A percentile compares a stretch with the other conserved stretches of the same genome.
phyloP scores from a whole-genome alignment of 208 protist genomes.

The Trypanosoma avium region DNA sequence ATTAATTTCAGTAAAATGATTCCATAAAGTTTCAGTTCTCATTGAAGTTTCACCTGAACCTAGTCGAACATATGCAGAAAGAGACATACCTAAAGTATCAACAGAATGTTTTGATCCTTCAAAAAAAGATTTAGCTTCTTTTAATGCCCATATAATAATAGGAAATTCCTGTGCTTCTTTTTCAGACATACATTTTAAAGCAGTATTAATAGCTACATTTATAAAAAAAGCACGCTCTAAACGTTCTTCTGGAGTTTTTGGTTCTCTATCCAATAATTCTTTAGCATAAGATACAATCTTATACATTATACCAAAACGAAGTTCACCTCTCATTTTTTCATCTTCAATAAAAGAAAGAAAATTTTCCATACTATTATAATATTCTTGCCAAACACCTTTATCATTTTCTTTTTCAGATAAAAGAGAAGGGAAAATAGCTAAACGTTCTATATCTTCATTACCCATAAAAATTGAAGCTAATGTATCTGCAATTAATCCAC shows the following conservation, averaged over 20 bases:
- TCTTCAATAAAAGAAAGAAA: constrained; percentile 52
- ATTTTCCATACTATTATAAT: constrained; percentile 30
- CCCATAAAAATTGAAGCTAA: constrained; percentile 72
- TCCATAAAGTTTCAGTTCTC: constrained; percentile 37
- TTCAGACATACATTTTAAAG: constrained; percentile 5
- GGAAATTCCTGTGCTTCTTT: constrained; percentile 24
- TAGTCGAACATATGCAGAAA: constrained; percentile 49
- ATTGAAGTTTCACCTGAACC: constrained; percentile 14
- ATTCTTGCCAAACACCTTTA: constrained; percentile 58
- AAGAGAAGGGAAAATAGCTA: constrained; percentile 33
- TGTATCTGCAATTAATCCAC: constrained; percentile 75
- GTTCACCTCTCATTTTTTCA: constrained; percentile 25
- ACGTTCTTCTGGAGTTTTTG: constrained; percentile 16
- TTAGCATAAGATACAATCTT: constrained; percentile 6
- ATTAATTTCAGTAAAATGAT: constrained; percentile 49
- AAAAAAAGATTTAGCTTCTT: constrained; percentile 56
- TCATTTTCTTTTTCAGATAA: constrained; percentile 53
- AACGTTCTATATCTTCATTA: constrained; percentile 56
- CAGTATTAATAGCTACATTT: constrained; percentile 9
- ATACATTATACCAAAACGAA: constrained; percentile 36
- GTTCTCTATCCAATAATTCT: constrained; percentile 24
- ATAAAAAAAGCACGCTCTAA: constrained; percentile 26
- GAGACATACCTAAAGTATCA: constrained; percentile 47
- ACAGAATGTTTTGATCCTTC: constrained; percentile 28
- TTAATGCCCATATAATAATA: constrained; percentile 60